phyloP scores from a whole-genome alignment of 192 early-diverging fungal genomes.

The Coemansia reversa region DNA sequence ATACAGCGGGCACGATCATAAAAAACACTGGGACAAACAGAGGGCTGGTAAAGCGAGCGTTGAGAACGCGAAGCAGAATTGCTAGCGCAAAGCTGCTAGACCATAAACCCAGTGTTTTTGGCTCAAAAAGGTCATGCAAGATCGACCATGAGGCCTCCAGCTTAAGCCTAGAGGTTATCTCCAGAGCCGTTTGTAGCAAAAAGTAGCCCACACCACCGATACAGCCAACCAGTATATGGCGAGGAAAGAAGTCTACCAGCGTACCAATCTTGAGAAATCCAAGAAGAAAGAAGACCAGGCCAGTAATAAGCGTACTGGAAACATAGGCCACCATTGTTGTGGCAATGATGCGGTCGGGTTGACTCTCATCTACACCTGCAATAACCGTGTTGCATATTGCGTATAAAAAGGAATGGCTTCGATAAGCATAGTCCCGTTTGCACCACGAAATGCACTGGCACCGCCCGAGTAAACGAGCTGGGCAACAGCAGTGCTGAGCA shows the following conservation, averaged over 20 bases:
- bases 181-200: conserved; percentile 86
- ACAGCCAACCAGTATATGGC: conserved; percentile 94
- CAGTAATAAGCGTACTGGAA: conserved; percentile 85
- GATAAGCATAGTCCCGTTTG: conserved; percentile 87
- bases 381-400: conserved; percentile 74
- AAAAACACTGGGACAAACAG: conserved; percentile 92
- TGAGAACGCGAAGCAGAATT: conserved; percentile 70
- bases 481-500: conserved; percentile 75
- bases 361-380: conserved; percentile 56
- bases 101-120: conserved; percentile 76
- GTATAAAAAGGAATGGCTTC: conserved; percentile 90
- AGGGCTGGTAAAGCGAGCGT: conserved; percentile 66
- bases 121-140: conserved; percentile 66
- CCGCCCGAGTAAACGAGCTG: conserved; percentile 76
- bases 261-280: conserved; percentile 79
- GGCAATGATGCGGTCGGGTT: conserved; percentile 71
- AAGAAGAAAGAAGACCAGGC: conserved; percentile 78
- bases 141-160: conserved; percentile 62
- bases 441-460: conserved; percentile 88
- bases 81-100: conserved; percentile 65
- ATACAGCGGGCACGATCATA: conserved; percentile 72
- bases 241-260: conserved; percentile 79
- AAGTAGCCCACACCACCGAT: conserved; percentile 96
- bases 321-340: conserved; percentile 91
- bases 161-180: conserved; percentile 73